Base-by-base conservation (phyloP, 176 grass and related monocot genomes). In the Luzula sylvatica region DNA sequence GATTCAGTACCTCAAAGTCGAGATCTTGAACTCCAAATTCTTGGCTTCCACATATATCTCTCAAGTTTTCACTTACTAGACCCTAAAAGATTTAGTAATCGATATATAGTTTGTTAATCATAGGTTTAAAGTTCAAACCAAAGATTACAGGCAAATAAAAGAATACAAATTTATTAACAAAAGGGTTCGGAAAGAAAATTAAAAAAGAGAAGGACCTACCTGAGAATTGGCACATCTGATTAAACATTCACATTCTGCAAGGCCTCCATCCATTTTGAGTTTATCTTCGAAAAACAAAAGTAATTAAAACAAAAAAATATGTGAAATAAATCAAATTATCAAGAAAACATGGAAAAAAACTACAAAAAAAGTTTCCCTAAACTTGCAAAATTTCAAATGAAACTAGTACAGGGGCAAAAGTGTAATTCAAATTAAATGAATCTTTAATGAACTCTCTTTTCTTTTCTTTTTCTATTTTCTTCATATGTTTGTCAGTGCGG, bases 221-320 rank as follows among this genome's bases (percentile, higher is more conserved):
- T 86, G 27, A 46, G 75, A 51, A 69, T 65, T 55, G 15, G 76
- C 64, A 57, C 53, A 46, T 8, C 53, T 61, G 28, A 82, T 32
- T n/a, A 74, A 79, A 68, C 21, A 79, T 50, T 71, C 68, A 30
- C 77, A 58, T 50, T 63, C 48, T 61, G 82, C 78, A 90, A 86
- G 26, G 21, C 55, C 71, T 27, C 46, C 74, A 75, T 89, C 71
- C 64, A 96, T 20, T 26, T 54, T 75, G 62, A 64, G 64, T 20
- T 23, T 48, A 71, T 76, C 92, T 90, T 55, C 42, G 69, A 13
- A 73, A 75, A 1, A 29, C 7, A 35, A 35, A 35, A 35, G 9
- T 7, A 35, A 35, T 0, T 7, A 35, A 35, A 35, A 35, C 1
- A 35, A 35, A 35, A 35, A 35, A 35, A 35, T 4, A 35, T 35